Percentiles rank a stretch among this genome's conserved stretches.
These are phyloP conservation scores for Cutaneotrichosporon sp. DNA, from an alignment of 1,284 basidiomycete species.

Conservation along the genomic window DNA sequence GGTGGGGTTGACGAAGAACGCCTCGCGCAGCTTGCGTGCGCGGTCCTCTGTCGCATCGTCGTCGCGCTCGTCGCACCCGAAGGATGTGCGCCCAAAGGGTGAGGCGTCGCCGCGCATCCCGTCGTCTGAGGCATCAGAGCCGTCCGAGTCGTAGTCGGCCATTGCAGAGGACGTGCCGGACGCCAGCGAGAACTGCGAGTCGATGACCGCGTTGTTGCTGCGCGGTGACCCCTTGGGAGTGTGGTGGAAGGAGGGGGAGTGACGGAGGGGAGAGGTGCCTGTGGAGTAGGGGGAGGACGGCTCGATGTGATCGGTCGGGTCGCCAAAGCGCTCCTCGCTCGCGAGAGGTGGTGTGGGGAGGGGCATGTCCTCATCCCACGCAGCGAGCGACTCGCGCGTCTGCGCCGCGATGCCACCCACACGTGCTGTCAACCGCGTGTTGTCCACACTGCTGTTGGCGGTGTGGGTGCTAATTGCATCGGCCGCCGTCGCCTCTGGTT, in stretches of 20 bases:
- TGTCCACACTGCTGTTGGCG: neutral
- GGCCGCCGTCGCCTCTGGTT: neutral
- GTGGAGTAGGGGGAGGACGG: neutral
- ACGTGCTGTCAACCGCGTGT: neutral
- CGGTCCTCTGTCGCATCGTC: neutral
- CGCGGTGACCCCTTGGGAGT: neutral
- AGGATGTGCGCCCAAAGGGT: constrained; percentile 12
- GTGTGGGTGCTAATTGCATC: neutral
- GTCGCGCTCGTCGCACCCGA: constrained; percentile 4
- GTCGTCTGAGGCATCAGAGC: neutral
- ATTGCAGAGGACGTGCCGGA: neutral
- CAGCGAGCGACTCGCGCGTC: constrained; percentile 8
- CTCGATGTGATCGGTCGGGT: neutral
- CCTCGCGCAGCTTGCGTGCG: constrained; percentile 3
- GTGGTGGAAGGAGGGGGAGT: neutral
- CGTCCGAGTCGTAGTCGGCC: constrained; percentile 7
- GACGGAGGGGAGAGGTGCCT: neutral
- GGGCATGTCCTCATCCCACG: constrained; percentile 19
- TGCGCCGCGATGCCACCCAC: neutral
- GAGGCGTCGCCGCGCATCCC: neutral
- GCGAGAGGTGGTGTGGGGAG: neutral
- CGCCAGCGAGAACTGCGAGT: constrained; percentile 6
- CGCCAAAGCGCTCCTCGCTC: neutral
- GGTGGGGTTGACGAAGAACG: neutral
- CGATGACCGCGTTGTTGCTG: neutral